Conservation (phyloP, 2,329 filamentous ascomycete species). For the Aspergillus persii region DNA sequence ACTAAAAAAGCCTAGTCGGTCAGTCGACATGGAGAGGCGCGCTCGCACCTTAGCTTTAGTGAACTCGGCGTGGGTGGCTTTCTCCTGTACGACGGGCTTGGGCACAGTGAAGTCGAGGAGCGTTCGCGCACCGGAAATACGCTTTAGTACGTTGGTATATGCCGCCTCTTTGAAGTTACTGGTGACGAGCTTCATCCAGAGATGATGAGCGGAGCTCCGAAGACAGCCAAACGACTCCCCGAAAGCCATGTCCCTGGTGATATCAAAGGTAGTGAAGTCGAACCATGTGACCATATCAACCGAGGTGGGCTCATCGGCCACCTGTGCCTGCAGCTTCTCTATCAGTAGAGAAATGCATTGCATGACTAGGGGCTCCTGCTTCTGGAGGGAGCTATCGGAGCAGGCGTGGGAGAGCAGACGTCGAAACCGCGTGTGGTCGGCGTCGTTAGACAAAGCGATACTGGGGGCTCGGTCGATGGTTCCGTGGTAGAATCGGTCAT, state of each 20-base stretch:
- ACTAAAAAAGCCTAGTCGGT: too few relatives aligned
- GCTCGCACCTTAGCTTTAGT: too few relatives aligned
- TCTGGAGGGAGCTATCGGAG: slow-evolving; percentile 16
- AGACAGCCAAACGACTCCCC: slow-evolving; percentile 8
- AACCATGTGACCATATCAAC: slow-evolving; percentile 11
- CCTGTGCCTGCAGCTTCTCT: slow-evolving; percentile 5
- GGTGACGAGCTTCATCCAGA: slow-evolving; percentile 7
- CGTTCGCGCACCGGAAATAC: too few relatives aligned
- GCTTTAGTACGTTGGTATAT: too few relatives aligned
- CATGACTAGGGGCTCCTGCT: slow-evolving; percentile 25
- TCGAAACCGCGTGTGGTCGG: slow-evolving; percentile 19
- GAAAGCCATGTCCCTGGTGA: slow-evolving; percentile 14
- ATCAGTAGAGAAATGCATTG: slow-evolving; percentile 20
- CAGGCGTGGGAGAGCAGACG: slow-evolving; percentile 21
- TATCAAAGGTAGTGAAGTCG: slow-evolving; percentile 13
- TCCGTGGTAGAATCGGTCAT: too few relatives aligned
- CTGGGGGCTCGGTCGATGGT: too few relatives aligned
- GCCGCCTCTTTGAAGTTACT: not conserved
- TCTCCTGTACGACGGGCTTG: too few relatives aligned
- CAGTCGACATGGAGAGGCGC: too few relatives aligned
- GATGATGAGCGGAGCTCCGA: not conserved
- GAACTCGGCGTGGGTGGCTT: too few relatives aligned
- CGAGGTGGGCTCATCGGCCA: not conserved
- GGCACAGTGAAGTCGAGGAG: too few relatives aligned
- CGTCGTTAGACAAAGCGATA: slow-evolving; percentile 10